Evolutionary conservation across 2,329 filamentous ascomycete species (phyloP).

Genomic region (Phaeosphaeria sp.): DNA sequence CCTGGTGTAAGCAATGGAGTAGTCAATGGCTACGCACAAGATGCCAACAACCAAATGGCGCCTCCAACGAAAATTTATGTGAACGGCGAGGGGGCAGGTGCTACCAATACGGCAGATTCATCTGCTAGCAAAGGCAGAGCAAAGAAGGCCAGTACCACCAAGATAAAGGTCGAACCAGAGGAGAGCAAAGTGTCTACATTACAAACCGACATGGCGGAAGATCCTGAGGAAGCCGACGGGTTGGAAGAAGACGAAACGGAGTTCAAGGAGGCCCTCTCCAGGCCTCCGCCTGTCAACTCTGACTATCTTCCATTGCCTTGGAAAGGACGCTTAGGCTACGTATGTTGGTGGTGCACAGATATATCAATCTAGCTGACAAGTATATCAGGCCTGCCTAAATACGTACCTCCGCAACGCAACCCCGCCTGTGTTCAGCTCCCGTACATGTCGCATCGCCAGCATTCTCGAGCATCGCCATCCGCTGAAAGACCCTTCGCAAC

Average conservation of each 20-base stretch:
- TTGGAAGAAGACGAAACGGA: slow-evolving; percentile 61
- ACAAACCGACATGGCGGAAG: slow-evolving; percentile 24
- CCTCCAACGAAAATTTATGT: slow-evolving; percentile 18
- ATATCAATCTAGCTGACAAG: slow-evolving; percentile 23
- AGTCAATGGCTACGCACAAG: slow-evolving; percentile 9
- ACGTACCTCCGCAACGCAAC: slow-evolving; percentile 85
- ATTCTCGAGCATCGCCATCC: slow-evolving; percentile 90
- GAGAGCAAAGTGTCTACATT: slow-evolving; percentile 20
- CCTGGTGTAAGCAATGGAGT: slow-evolving; percentile 12
- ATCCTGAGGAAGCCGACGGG: slow-evolving; percentile 58
- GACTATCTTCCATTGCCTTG: slow-evolving; percentile 84
- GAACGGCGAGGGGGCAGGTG: no score
- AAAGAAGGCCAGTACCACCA: slow-evolving; percentile 27
- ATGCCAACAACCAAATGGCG: slow-evolving; percentile 22
- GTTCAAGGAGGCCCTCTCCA: slow-evolving; percentile 63
- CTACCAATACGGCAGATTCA: no score
- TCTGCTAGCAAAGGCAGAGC: slow-evolving; percentile 28
- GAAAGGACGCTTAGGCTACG: slow-evolving; percentile 89
- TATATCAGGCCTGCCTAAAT: slow-evolving; percentile 78
- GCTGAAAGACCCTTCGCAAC: slow-evolving; percentile 74
- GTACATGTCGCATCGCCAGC: slow-evolving; percentile 88
- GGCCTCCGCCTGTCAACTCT: slow-evolving; percentile 82
- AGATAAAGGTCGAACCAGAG: slow-evolving; percentile 36
- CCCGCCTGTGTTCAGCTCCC: slow-evolving; percentile 85
- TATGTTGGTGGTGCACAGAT: slow-evolving; percentile 53